Evolutionary conservation across 2,329 filamentous ascomycete species (phyloP).

Genomic region (Xylogone sp.): DNA sequence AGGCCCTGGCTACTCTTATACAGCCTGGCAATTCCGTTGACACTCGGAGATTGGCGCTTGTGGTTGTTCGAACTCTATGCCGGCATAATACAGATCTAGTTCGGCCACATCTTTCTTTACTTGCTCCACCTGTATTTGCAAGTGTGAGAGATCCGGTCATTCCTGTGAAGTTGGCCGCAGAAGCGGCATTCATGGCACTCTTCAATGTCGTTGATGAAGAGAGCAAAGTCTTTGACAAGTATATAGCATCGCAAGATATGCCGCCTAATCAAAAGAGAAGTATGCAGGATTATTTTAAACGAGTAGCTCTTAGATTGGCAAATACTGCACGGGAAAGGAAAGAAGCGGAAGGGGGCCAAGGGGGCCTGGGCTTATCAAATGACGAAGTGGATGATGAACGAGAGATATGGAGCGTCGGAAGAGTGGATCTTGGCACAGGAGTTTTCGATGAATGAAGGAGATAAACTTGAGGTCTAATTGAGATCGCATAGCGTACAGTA

Average conservation of each 20-base stretch:
- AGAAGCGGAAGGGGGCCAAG: slow-evolving; percentile 86
- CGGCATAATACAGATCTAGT: slow-evolving; percentile 76
- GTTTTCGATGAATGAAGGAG: slow-evolving; percentile 25
- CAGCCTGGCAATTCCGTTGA: slow-evolving; percentile 76
- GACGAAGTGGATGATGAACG: slow-evolving; percentile 93
- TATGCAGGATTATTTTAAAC: slow-evolving; percentile 97
- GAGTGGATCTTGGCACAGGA: slow-evolving; percentile 71
- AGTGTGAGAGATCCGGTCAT: slow-evolving; percentile 89
- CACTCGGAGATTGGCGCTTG: slow-evolving; percentile 79
- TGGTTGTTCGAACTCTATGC: slow-evolving; percentile 81
- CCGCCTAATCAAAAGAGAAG: slow-evolving; percentile 73
- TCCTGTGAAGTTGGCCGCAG: slow-evolving; percentile 90
- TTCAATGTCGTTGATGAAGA: slow-evolving; percentile 91
- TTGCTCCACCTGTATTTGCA: slow-evolving; percentile 83
- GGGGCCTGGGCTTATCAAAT: slow-evolving; percentile 78
- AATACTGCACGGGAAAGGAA: slow-evolving; percentile 82
- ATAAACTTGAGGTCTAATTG: not conserved
- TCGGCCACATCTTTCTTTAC: slow-evolving; percentile 72
- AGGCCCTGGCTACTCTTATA: slow-evolving; percentile 71
- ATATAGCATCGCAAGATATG: slow-evolving; percentile 68
- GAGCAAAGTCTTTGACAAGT: slow-evolving; percentile 83
- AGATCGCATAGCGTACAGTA: no score
- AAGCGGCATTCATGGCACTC: slow-evolving; percentile 87
- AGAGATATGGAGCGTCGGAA: slow-evolving; percentile 94
- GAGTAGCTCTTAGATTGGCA: slow-evolving; percentile 81